Evolutionary conservation across 768 basidiomycete species (phyloP), one percentile per base, ranked within the genome.

Genomic region (Coprinellus aureogranulatus): DNA sequence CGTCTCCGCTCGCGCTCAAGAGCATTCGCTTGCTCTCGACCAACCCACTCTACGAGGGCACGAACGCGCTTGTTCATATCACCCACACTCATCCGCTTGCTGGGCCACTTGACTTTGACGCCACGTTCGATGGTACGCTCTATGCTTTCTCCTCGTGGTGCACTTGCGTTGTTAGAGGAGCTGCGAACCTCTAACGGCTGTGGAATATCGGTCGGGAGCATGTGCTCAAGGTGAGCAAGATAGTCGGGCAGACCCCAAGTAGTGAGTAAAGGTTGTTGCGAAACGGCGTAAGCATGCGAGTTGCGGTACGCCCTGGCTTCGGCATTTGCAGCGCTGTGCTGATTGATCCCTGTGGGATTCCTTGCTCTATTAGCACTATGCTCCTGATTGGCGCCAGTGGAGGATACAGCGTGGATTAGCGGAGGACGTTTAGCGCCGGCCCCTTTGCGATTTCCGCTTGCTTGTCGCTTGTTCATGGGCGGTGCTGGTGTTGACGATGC

Each of bases 41-140:
- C 90, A n/a, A 97, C 92, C 86, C 91, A 98, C 66, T 97, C 95
- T 20, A 96, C 85, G 48, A 98, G 79, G 42, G 88, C 84, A 34
- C 92, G 81, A 23, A 96, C 92, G 25, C 96, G 86, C 75, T 97
- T 97, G 71, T 93, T 91, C 93, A 98, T 96, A 70, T 98, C 96
- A 20, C 87, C 89, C n/a, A 96, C 88, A 63, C 94, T 97, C 84
- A 88, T 94, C 52, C 96, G 82, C 73, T 95, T 94, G 62, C 86
- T 85, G 1, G 95, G 96, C 89, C 92, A 98, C 65, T 92, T 89
- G 57, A 97, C 88, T 70, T 92, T 89, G 14, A 92, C 89, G 9
- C 90, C 90, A 47, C 90, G 78, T 67, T 92, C 88, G 68, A 81
- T 77, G 9, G 81, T 84, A 62, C 78, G 76, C 55, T 88, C 87